Base-by-base conservation (phyloP, 306 rosid species). In the Ziziphus jujuba region DNA sequence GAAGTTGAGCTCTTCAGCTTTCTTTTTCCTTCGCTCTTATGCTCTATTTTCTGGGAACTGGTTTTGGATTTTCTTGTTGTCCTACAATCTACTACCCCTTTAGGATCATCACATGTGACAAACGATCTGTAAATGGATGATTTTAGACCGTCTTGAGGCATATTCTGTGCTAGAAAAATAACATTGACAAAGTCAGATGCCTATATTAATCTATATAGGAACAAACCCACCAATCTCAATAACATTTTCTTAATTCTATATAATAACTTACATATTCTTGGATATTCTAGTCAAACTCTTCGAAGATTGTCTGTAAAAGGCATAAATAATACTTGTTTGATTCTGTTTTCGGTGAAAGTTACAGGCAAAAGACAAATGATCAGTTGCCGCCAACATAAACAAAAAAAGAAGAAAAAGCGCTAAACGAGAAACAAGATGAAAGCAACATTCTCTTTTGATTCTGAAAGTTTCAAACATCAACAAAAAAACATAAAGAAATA, bases 21-120 rank as follows among this genome's bases (percentile, higher is more conserved):
- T 79, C 82, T 81, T 62, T 33, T 78, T 67, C 54, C 33, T 66
- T 71, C 81, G 4, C 72, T 78, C 82, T 72, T 90, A 24, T 70
- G 79, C 84, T 86, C 87, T 78, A 77, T 75, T 66, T 84, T 78
- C 58, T 76, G 72, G 63, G 77, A 76, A 76, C 23, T 64, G 16
- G 72, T 74, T 83, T 81, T 85, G 83, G 76, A 72, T 80, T 65
- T 93, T 76, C 84, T 90, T 52, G 82, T 79, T 67, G 77, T 61
- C 70, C 82, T 85, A 73, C 97, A 93, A 56, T 87, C 88, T 51
- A 90, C 90, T 40, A 90, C 96, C 23, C 97, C 99, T 74, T 81
- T 88, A 77, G 96, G 97, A 81, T 93, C 92, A 60, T 88, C 87
- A 83, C 99, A 93, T 66, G 90, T 77, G 78, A 90, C 71, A 78